Evolutionary conservation across 2,329 filamentous ascomycete genomes (phyloP).

Genomic region (Lasiodiplodia hormozganensis): DNA sequence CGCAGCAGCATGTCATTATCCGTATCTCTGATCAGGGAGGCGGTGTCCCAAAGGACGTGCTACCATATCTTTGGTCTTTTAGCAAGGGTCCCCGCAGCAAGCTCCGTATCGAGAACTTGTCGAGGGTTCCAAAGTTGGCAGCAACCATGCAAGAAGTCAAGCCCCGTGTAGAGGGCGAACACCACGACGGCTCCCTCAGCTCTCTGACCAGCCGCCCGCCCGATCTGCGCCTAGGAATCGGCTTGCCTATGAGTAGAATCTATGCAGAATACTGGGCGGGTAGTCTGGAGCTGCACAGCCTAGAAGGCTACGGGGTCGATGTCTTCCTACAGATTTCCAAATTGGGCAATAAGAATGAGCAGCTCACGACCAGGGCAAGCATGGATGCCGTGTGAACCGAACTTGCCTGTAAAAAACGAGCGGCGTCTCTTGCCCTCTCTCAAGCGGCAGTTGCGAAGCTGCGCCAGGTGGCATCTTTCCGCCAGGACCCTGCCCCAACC

Average conservation of each 20-base stretch:
- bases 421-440: not conserved
- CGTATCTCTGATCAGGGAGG: slow-evolving; percentile 95
- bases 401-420: not conserved
- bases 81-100: slow-evolving; percentile 86
- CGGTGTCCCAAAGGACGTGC: slow-evolving; percentile 81
- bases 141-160: slow-evolving; percentile 88
- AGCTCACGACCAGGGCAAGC: slow-evolving; percentile 69
- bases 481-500: not conserved
- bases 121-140: slow-evolving; percentile 86
- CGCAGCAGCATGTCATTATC: slow-evolving; percentile 93
- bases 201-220: slow-evolving; percentile 83
- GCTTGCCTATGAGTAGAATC: slow-evolving; percentile 88
- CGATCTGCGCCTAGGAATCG: slow-evolving; percentile 88
- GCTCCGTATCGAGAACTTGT: slow-evolving; percentile 81
- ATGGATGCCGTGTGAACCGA: slow-evolving; percentile 56
- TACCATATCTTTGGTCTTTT: slow-evolving; percentile 96
- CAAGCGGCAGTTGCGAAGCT: not conserved
- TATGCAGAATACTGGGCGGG: slow-evolving; percentile 99
- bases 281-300: slow-evolving; percentile 84
- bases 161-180: slow-evolving; percentile 29
- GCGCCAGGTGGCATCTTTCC: not conserved
- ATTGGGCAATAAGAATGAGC: slow-evolving; percentile 97
- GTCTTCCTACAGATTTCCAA: slow-evolving; percentile 96
- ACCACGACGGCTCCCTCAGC: slow-evolving; percentile 70
- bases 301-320: slow-evolving; percentile 96